These are phyloP conservation scores for Scolecobasidium constrictum DNA, from an alignment of 2,329 filamentous ascomycete species.

Conservation along the genomic window DNA sequence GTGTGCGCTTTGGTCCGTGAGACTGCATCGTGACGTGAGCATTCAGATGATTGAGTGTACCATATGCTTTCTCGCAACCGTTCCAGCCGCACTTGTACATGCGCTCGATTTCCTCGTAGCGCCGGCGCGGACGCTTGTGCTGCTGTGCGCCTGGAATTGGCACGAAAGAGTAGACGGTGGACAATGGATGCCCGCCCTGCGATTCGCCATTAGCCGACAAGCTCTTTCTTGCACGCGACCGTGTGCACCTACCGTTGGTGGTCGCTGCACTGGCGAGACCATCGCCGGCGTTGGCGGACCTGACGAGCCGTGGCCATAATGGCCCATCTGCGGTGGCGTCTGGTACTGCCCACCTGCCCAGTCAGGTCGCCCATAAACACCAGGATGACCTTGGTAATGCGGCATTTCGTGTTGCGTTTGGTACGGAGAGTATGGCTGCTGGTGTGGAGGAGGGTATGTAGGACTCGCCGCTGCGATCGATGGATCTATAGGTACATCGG, in stretches of 20 bases:
- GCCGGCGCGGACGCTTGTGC: constrained; percentile 84
- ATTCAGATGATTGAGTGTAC: constrained; percentile 93
- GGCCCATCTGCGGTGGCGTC: constrained; percentile 31
- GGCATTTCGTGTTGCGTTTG: constrained; percentile 76
- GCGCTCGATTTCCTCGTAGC: constrained; percentile 97
- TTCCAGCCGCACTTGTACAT: constrained; percentile 99
- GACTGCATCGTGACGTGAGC: constrained; percentile 99
- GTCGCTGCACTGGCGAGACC: constrained; percentile 48
- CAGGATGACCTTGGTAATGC: constrained; percentile 54
- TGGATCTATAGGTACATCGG: constrained; percentile 97
- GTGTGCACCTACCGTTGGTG: constrained; percentile 46
- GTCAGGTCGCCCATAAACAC: constrained; percentile 62
- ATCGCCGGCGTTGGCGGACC: constrained; percentile 45
- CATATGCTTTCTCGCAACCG: constrained; percentile 96
- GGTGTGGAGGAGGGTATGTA: constrained; percentile 70
- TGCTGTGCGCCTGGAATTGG: constrained; percentile 95
- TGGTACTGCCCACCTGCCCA: constrained; percentile 52
- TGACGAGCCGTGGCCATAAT: constrained; percentile 41
- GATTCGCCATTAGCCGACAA: constrained; percentile 11
- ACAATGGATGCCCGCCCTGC: constrained; percentile 41
- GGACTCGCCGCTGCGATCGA: constrained; percentile 91
- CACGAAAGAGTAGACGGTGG: constrained; percentile 95
- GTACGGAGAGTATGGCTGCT: constrained; percentile 78
- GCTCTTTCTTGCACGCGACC: constrained; percentile 12
- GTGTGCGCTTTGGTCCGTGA: constrained; percentile 86